Percentiles rank a stretch among this genome's conserved stretches.
Conservation (phyloP, 1,284 basidiomycete genomes). For the Cutaneotrichosporon sp. region DNA sequence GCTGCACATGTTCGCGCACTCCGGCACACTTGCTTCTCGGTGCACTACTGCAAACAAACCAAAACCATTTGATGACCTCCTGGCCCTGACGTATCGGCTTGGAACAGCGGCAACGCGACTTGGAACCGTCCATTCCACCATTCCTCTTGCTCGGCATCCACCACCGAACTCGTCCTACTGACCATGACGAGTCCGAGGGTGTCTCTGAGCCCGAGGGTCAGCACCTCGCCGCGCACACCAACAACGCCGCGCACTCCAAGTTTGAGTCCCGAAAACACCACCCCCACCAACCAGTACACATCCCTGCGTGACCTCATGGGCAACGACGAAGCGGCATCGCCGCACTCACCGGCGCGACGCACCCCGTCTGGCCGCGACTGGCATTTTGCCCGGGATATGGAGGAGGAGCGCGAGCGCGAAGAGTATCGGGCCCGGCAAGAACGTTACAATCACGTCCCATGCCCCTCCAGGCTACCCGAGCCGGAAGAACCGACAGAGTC, state of each 20-base stretch:
- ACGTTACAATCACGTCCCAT: too few species aligned
- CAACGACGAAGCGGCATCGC: neutral
- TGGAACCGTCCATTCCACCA: too few species aligned
- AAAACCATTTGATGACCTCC: too few species aligned
- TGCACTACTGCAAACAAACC: too few species aligned
- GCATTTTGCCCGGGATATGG: neutral
- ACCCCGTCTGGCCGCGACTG: neutral
- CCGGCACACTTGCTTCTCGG: too few species aligned
- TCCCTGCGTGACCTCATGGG: neutral
- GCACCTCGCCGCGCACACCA: neutral
- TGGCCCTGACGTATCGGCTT: too few species aligned
- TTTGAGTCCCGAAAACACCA: neutral
- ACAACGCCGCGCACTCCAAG: neutral
- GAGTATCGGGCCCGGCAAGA: too few species aligned
- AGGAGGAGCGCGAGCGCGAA: neutral
- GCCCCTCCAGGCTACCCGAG: too few species aligned
- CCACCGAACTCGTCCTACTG: too few species aligned
- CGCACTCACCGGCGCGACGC: neutral
- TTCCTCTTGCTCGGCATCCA: too few species aligned
- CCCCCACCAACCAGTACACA: neutral
- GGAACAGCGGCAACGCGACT: too few species aligned
- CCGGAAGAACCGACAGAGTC: constrained; percentile 6
- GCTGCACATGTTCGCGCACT: too few species aligned
- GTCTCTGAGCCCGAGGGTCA: neutral
- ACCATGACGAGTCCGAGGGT: neutral